Base-by-base conservation (phyloP, 306 rosid species). In the Cucurbita moschata region DNA sequence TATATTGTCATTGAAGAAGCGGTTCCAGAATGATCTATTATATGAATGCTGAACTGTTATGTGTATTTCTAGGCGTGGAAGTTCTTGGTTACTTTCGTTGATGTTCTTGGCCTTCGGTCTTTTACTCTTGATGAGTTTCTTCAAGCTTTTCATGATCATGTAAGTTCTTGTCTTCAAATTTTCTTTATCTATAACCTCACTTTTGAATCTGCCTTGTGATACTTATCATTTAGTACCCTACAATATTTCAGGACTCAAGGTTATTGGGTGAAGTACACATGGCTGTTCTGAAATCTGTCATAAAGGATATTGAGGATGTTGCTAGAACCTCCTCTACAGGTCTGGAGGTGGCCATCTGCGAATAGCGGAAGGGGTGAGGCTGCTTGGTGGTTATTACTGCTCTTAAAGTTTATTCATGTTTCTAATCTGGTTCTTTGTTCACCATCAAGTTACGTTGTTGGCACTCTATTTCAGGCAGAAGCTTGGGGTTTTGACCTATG, bases 61-160 rank as follows among this genome's bases (percentile, higher is more conserved):
- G 30, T 26, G 30, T 26, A 26, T 26, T 26, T 26, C 30, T 26
- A 26, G 30, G 30, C 30, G 30, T 26, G 30, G 30, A 26, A 26
- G 30, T 84, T 81, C 90, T 91, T 74, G 90, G 23, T 21, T 21
- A 21, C 23, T 21, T 21, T 21, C 23, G 23, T 21, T 21, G 23
- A 21, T 21, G 23, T 21, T 21, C 23, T 21, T 21, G 23, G 89
- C 67, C 83, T 87, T 53, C 87, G 97, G 92, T 78, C 95, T 0
- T 91, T 91, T 83, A 91, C 97, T 57, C 81, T 91, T 71, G 97
- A 91, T 83, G 97, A 91, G 77, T 83, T 91, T 64, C 14, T 87
- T 51, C 97, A 88, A 84, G 92, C 97, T 71, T 87, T 88, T 79
- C 97, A 91, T 81, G 97, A 91, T 67, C 82, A 88, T 77, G 96